Conservation (phyloP, 139 green algal species). For the Desmodesmus armatus region DNA sequence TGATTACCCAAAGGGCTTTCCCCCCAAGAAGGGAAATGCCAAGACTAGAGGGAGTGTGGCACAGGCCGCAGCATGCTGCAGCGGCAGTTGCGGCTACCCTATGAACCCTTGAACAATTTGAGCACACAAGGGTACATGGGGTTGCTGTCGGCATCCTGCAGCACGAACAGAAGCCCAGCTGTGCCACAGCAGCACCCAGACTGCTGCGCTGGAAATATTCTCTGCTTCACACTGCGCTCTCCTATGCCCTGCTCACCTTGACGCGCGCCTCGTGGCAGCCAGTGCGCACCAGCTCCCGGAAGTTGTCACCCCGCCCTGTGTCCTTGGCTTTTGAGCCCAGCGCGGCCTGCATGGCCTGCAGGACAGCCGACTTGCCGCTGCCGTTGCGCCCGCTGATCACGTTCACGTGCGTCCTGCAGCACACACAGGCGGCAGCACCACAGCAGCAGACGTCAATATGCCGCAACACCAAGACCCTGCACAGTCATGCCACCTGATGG, state of each 20-base stretch:
- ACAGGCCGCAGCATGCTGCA: neutral
- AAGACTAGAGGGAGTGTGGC: too few species aligned
- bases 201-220: too few species aligned
- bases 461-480: too few species aligned
- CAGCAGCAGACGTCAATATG: neutral
- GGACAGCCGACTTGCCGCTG: constrained; percentile 77
- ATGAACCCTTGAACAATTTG: neutral
- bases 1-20: too few species aligned
- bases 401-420: constrained; percentile 72
- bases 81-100: neutral
- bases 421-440: neutral
- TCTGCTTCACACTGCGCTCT: too few species aligned
- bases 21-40: too few species aligned
- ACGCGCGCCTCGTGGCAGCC: constrained; percentile 42
- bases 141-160: neutral
- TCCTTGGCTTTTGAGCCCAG: constrained; percentile 72
- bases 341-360: constrained; percentile 80
- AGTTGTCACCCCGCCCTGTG: constrained; percentile 64
- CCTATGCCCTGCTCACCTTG: too few species aligned
- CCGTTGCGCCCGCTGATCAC: constrained; percentile 80
- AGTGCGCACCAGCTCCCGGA: constrained; percentile 55
- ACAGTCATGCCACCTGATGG: too few species aligned
- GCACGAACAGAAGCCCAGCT: neutral
- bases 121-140: neutral
- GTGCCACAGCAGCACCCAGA: too few species aligned